These are phyloP conservation scores for Russula sp. DNA, from an alignment of 768 basidiomycete species.

Conservation along the genomic window DNA sequence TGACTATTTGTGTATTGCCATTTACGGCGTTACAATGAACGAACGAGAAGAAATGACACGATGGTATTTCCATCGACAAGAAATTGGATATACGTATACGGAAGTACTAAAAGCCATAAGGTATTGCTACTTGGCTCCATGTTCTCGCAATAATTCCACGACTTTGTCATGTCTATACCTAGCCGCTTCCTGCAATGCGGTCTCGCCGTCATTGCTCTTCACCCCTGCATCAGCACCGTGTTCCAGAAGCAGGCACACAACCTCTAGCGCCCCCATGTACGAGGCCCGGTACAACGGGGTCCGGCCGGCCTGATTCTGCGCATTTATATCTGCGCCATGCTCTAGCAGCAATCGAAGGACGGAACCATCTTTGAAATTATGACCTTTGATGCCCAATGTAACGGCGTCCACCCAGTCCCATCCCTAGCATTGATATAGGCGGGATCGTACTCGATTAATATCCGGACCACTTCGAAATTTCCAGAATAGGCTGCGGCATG, in stretches of 20 bases:
- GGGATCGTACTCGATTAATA: background rate
- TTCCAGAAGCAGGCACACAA: background rate
- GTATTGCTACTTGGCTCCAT: background rate
- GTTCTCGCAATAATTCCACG: background rate
- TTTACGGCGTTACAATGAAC: no score
- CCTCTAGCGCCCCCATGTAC: background rate
- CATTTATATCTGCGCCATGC: background rate
- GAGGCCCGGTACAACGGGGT: background rate
- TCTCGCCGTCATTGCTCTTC: background rate
- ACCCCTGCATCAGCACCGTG: background rate
- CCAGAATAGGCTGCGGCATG: background rate
- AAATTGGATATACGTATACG: no score
- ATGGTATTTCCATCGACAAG: no score
- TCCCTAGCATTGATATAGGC: background rate
- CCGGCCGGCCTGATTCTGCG: background rate
- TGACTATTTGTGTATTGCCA: no score
- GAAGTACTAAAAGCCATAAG: no score
- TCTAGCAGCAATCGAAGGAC: background rate
- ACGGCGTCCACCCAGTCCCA: fast-evolving
- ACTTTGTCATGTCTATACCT: background rate
- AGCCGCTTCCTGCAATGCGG: background rate
- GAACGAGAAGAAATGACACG: no score
- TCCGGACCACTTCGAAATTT: background rate
- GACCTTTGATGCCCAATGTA: background rate
- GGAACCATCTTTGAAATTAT: no score